These are phyloP conservation scores for Comarum palustre DNA, from an alignment of 306 rosid genomes.

Conservation along the genomic window DNA sequence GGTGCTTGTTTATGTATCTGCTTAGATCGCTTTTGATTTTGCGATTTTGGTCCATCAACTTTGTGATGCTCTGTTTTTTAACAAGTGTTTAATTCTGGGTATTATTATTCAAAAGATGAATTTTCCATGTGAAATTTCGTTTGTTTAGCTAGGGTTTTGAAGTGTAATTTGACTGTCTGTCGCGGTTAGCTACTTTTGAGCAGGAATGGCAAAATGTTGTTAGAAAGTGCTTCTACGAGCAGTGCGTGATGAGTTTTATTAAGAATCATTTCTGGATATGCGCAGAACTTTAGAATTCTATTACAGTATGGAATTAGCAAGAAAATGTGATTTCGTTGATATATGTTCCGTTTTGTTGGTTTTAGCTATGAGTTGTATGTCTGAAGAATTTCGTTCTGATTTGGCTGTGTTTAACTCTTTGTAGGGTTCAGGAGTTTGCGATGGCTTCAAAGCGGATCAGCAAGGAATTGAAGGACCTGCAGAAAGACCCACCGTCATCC, in stretches of 20 bases:
- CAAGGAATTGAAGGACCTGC: constrained; percentile 53
- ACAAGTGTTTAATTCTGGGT: background rate
- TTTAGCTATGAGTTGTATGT: background rate
- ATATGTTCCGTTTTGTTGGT: background rate
- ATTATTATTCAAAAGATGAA: background rate
- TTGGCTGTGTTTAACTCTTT: background rate
- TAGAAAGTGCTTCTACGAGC: background rate
- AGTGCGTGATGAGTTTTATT: background rate
- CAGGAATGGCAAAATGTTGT: background rate
- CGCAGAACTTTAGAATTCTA: background rate
- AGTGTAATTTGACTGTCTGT: background rate
- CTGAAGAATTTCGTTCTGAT: background rate
- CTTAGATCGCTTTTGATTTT: background rate
- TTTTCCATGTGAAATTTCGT: background rate
- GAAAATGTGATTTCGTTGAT: background rate
- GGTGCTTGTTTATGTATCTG: background rate
- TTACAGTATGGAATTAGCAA: background rate
- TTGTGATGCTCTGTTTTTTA: background rate
- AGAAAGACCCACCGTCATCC: constrained; percentile 49
- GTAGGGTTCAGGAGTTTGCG: background rate
- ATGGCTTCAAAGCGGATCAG: constrained; percentile 50
- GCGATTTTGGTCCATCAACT: background rate
- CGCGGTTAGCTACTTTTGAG: background rate
- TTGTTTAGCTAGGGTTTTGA: background rate
- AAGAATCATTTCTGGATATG: background rate